Evolutionary conservation across 176 grass and related monocot genomes (phyloP).

Genomic region (Oryza australiensis): DNA sequence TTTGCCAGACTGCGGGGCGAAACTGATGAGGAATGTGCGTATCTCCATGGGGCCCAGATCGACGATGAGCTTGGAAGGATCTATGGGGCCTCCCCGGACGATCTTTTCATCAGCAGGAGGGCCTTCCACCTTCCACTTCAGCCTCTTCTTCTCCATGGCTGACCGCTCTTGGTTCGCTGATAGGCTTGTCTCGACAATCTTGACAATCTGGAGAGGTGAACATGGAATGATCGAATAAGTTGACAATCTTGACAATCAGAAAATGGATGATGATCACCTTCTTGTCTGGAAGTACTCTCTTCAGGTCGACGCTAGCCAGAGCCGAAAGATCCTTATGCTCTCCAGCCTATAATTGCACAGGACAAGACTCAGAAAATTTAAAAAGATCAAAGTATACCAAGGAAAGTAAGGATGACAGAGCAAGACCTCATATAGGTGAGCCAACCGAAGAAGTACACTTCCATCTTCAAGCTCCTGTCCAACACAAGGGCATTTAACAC

Average conservation of each 20-base stretch:
- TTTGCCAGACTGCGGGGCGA: not conserved
- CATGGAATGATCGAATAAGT: not conserved
- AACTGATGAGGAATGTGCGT: slow-evolving; percentile 78
- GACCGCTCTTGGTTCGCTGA: slow-evolving; percentile 83
- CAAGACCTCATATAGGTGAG: slow-evolving; percentile 83
- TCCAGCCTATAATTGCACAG: slow-evolving; percentile 43
- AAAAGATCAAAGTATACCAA: not conserved
- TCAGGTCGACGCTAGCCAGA: slow-evolving; percentile 64
- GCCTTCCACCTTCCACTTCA: slow-evolving; percentile 78
- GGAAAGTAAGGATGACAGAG: not conserved
- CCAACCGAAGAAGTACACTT: slow-evolving; percentile 77
- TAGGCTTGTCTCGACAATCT: slow-evolving; percentile 72
- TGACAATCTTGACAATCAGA: too few relatives aligned
- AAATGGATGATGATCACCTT: slow-evolving; percentile 50
- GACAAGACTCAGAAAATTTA: slow-evolving; percentile 10
- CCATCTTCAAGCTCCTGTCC: slow-evolving; percentile 80
- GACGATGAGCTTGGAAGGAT: slow-evolving; percentile 58
- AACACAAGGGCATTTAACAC: slow-evolving; percentile 22
- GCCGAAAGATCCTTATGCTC: slow-evolving; percentile 87
- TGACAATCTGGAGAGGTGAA: slow-evolving; percentile 47
- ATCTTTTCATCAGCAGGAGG: slow-evolving; percentile 36
- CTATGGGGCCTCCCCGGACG: slow-evolving; percentile 56
- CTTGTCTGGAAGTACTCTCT: slow-evolving; percentile 73
- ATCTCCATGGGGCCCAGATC: slow-evolving; percentile 93
- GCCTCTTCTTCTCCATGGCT: slow-evolving; percentile 83